These are phyloP conservation scores for Debaryomyces udenii DNA, from an alignment of 1,139 yeast genomes.

Conservation along the genomic window DNA sequence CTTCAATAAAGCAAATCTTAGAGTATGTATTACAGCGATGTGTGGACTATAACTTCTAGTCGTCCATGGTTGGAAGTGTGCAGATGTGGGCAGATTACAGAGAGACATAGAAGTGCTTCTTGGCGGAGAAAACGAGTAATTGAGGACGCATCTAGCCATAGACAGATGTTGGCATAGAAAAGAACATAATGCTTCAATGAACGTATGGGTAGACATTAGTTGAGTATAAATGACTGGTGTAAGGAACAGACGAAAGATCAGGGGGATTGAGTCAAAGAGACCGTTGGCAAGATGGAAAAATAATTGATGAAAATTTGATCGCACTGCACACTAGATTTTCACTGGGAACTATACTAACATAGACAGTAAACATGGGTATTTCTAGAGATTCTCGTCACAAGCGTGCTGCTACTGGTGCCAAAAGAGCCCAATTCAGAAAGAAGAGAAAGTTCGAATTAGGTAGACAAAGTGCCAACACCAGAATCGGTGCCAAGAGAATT, in stretches of 20 bases:
- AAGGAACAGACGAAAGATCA: too few relatives aligned
- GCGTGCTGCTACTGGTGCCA: constrained; percentile 99
- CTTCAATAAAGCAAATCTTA: constrained; percentile 10
- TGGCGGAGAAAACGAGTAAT: too few relatives aligned
- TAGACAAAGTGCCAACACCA: constrained; percentile 99
- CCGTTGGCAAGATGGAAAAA: too few relatives aligned
- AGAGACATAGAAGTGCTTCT: too few relatives aligned
- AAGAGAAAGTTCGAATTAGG: constrained; percentile 99
- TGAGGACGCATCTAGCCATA: too few relatives aligned
- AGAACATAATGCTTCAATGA: too few relatives aligned
- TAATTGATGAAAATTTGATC: constrained; percentile 2
- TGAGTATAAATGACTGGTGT: too few relatives aligned
- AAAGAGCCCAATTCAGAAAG: constrained; percentile 99
- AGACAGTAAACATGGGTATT: constrained; percentile 80
- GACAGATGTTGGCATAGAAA: too few relatives aligned
- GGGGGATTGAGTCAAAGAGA: too few relatives aligned
- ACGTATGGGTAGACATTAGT: too few relatives aligned
- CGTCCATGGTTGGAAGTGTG: background rate
- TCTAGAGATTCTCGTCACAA: constrained; percentile 99
- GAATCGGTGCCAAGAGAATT: constrained; percentile 98
- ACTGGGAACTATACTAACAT: constrained; percentile 28
- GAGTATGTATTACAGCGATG: constrained; percentile 9
- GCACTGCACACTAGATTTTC: background rate
- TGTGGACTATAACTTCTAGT: background rate
- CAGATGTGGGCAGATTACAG: too few relatives aligned